phyloP scores from a whole-genome alignment of 1,284 basidiomycete genomes.

The Papiliotrema laurentii region DNA sequence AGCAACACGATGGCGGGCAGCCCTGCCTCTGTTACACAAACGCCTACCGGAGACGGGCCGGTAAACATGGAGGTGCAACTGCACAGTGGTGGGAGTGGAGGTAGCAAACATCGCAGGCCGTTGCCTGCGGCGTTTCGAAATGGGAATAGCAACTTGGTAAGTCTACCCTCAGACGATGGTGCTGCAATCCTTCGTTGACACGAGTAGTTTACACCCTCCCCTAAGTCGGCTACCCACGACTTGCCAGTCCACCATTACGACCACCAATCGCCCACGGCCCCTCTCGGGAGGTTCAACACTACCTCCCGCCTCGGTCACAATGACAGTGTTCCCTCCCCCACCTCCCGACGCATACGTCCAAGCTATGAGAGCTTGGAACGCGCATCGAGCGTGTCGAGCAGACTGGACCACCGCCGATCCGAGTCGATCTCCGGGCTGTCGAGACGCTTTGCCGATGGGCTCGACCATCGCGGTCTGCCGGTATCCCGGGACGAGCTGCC shows the following conservation, averaged over 20 bases:
- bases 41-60: not conserved
- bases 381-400: slow-evolving; percentile 2
- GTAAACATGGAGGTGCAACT: not conserved
- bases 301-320: slow-evolving; percentile 2
- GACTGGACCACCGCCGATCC: slow-evolving; percentile 17
- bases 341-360: not conserved
- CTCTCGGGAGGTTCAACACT: slow-evolving; percentile 10
- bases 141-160: slow-evolving; percentile 22
- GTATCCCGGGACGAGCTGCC: not conserved
- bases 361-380: slow-evolving; percentile 7
- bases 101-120: slow-evolving; percentile 23
- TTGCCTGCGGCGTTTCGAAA: slow-evolving; percentile 35
- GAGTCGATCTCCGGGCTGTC: slow-evolving; percentile 28
- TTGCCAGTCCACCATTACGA: not conserved
- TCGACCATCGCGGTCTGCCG: slow-evolving; percentile 6
- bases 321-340: slow-evolving; percentile 3
- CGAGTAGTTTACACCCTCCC: slow-evolving; percentile 34
- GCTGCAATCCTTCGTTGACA: not conserved
- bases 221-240: slow-evolving; percentile 8
- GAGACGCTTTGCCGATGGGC: not conserved
- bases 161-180: slow-evolving; percentile 6
- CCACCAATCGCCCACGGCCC: slow-evolving; percentile 10
- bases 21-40: not conserved
- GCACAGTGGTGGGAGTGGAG: slow-evolving; percentile 25
- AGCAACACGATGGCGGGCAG: slow-evolving; percentile 12